phyloP scores from a whole-genome alignment of 106 monocot species.

The Posidonia australis region DNA sequence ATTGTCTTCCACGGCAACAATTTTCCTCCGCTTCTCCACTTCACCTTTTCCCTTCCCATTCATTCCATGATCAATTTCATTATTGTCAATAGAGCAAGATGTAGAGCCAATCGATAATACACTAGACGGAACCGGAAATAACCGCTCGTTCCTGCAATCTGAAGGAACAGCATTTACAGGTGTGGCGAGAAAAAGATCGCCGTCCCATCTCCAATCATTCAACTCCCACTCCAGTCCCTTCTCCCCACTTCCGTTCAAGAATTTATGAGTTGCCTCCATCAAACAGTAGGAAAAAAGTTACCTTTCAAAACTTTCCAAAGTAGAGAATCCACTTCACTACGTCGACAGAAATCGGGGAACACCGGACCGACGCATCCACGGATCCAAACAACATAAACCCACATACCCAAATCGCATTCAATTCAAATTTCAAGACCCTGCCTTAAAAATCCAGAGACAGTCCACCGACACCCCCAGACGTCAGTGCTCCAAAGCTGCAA shows the following conservation, averaged over 20 bases:
- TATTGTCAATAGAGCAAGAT: constrained; percentile 34
- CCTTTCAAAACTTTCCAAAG: no score
- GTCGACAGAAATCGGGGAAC: background rate
- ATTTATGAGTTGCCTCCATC: no score
- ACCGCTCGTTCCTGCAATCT: constrained; percentile 33
- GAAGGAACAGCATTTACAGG: constrained; percentile 24
- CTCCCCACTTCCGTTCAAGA: no score
- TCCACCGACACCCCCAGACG: no score
- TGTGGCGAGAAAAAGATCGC: constrained; percentile 49
- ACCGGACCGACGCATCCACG: background rate
- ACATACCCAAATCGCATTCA: constrained; percentile 1
- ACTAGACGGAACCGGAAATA: constrained; percentile 5
- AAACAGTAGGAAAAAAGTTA: no score
- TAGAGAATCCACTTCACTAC: background rate
- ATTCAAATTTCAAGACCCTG: no score
- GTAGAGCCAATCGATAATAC: constrained; percentile 3
- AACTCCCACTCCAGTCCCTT: constrained; percentile 64
- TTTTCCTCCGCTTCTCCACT: constrained; percentile 45
- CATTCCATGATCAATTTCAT: constrained; percentile 9
- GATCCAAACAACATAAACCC: constrained; percentile 1
- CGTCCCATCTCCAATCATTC: constrained; percentile 81
- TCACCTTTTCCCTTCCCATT: constrained; percentile 21
- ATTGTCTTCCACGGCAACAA: constrained; percentile 20
- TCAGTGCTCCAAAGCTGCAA: no score
- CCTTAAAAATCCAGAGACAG: no score